Base-by-base conservation (phyloP, 2,329 filamentous ascomycete genomes). In the Arthroderma sp. region DNA sequence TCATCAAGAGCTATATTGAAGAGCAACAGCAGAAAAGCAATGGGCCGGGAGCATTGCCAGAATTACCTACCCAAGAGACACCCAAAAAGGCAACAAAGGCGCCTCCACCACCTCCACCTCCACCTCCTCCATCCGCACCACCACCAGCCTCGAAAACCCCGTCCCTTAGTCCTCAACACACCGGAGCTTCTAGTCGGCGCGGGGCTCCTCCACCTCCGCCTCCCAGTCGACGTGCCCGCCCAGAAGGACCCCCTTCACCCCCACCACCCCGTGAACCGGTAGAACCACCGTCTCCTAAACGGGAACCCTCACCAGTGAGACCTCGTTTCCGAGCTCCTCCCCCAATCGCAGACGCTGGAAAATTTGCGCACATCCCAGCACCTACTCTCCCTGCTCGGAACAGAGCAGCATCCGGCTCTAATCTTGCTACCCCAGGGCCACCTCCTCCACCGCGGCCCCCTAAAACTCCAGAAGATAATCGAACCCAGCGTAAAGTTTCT, bases 271-370 rank as follows among this genome's bases (percentile, higher is more conserved):
- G 52, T 15, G 51, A 54, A 63, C 80, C 63, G 63, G 82, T 70
- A 68, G 74, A 62, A 62, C 70, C 60, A 69, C 64, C 68, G 10
- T 66, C 68, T 33, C 77, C 83, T n/a, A 75, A 81, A 29, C 73
- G 80, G 57, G 81, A 85, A 48, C 76, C 81, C 9, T 79, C 81
- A 9, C 84, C 85, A 8, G 77, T 80, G 22, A 75, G 80, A 42
- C 77, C 78, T 6, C 75, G 73, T 54, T 96, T 94, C 67, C 75
- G 80, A 52, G 89, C 85, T 6, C 91, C 91, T 38, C 91, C 91
- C 31, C 85, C 89, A 2, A 66, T 96, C 48, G 78, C 85, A 45
- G 88, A 94, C 61, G 91, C 91, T 47, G 91, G 91, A 33, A 94
- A 85, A 63, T 91, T 78, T 58, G 86, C 83, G 3, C 72, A 80